These are phyloP conservation scores for Colletotrichum sidae DNA, from an alignment of 2,329 filamentous ascomycete genomes.

Conservation along the genomic window DNA sequence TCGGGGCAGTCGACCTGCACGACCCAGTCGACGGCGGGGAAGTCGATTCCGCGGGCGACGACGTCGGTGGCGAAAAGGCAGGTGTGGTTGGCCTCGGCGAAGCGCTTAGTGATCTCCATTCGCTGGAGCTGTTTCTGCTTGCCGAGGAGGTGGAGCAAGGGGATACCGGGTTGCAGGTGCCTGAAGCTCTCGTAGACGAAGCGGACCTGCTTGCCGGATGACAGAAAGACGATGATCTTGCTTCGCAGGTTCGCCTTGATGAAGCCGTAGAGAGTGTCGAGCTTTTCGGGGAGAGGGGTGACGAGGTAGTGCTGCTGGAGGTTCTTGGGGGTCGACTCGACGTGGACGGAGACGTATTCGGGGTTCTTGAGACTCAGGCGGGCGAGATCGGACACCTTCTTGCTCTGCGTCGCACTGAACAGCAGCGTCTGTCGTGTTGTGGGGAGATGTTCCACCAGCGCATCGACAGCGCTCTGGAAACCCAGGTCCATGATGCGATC, in stretches of 20 bases:
- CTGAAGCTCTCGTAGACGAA: constrained; percentile 96
- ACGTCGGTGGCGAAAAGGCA: constrained; percentile 97
- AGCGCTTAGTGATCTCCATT: constrained; percentile 87
- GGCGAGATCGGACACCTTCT: constrained; percentile 91
- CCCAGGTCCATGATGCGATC: constrained; percentile 99
- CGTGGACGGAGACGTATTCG: constrained; percentile 95
- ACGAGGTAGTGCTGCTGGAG: constrained; percentile 93
- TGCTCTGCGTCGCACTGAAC: constrained; percentile 97
- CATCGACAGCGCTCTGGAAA: constrained; percentile 90
- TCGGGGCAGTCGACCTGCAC: constrained; percentile 98
- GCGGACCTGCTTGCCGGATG: constrained; percentile 94
- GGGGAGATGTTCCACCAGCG: constrained; percentile 91
- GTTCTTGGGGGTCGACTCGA: constrained; percentile 84
- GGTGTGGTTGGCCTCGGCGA: constrained; percentile 82
- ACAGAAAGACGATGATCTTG: constrained; percentile 96
- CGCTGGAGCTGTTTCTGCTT: constrained; percentile 92
- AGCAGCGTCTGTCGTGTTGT: constrained; percentile 88
- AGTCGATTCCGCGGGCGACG: constrained; percentile 92
- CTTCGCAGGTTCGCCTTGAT: constrained; percentile 90
- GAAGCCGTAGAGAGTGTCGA: constrained; percentile 94
- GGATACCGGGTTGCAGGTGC: constrained; percentile 93
- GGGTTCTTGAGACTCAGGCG: constrained; percentile 89
- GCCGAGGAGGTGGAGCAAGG: constrained; percentile 91
- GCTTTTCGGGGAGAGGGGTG: constrained; percentile 86
- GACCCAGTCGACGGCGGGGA: constrained; percentile 97